A percentile compares a stretch with the other conserved stretches of the same genome.
Evolutionary conservation across 2,329 filamentous ascomycete genomes (phyloP).

Genomic region (Parastagonospora nodorum): DNA sequence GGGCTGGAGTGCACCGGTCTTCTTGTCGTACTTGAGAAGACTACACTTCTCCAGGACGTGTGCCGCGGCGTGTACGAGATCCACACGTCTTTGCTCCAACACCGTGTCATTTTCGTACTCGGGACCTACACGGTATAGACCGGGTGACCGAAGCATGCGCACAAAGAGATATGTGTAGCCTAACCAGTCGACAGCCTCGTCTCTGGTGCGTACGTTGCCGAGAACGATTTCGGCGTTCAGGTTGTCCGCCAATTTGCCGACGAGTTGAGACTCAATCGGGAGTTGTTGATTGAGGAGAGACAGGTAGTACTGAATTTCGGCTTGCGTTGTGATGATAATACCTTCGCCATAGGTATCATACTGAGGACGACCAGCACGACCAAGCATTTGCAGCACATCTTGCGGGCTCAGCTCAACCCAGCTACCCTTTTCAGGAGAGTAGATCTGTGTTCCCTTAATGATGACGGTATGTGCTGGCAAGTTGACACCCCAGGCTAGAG

Average conservation of each 20-base stretch:
- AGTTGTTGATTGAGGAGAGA: constrained; percentile 96
- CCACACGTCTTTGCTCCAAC: constrained; percentile 95
- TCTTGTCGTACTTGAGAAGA: constrained; percentile 94
- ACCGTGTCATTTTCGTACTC: constrained; percentile 94
- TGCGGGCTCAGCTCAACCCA: constrained; percentile 98
- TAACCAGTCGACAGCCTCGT: constrained; percentile 98
- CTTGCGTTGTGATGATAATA: constrained; percentile 96
- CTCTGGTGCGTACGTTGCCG: constrained; percentile 86
- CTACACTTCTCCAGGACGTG: constrained; percentile 83
- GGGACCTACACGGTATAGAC: constrained; percentile 90
- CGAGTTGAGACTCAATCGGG: constrained; percentile 95
- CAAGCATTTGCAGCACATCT: constrained; percentile 98
- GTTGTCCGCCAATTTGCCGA: constrained; percentile 91
- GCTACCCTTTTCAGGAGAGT: constrained; percentile 93
- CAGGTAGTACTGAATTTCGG: constrained; percentile 95
- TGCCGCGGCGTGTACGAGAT: constrained; percentile 93
- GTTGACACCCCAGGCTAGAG: constrained; percentile 99
- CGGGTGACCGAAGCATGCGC: constrained; percentile 93
- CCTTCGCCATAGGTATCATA: constrained; percentile 98
- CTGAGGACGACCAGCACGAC: constrained; percentile 92
- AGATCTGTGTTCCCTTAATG: constrained; percentile 97
- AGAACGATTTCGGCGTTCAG: constrained; percentile 95
- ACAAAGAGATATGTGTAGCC: constrained; percentile 98
- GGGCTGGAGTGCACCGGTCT: constrained; percentile 82
- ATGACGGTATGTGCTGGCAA: constrained; percentile 96